Percentiles rank a stretch among this genome's conserved stretches.
Conservation (phyloP, 805 yeast genomes). For the Huiozyma sinensis region DNA sequence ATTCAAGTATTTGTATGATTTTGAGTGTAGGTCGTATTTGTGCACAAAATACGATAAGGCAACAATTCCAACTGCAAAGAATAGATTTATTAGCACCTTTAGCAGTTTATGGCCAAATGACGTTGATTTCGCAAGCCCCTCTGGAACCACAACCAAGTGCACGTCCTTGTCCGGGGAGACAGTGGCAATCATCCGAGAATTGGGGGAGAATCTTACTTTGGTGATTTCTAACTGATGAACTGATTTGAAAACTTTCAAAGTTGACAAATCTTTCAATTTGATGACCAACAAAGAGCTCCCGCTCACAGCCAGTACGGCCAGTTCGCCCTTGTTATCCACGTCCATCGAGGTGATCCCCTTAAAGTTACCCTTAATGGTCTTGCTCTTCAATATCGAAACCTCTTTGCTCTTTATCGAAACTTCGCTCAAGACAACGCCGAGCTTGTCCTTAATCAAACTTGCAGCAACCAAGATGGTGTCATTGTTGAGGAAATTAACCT, state of each 20-base stretch:
- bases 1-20: constrained; percentile 10
- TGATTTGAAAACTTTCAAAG: constrained; percentile 41
- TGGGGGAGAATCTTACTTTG: constrained; percentile 54
- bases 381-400: constrained; percentile 14
- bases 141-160: constrained; percentile 50
- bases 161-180: constrained; percentile 71
- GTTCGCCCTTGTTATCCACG: constrained; percentile 24
- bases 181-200: constrained; percentile 56
- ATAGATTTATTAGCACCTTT: constrained; percentile 18
- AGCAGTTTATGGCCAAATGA: constrained; percentile 16
- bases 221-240: constrained; percentile 77
- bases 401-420: constrained; percentile 19
- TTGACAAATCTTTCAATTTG: constrained; percentile 40
- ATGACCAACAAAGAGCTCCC: constrained; percentile 58
- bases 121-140: constrained; percentile 21
- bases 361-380: constrained; percentile 28
- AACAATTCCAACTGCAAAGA: constrained; percentile 19
- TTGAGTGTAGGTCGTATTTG: constrained; percentile 17
- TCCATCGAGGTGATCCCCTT: constrained; percentile 34
- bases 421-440: constrained; percentile 30
- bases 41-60: constrained; percentile 15
- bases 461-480: constrained; percentile 35
- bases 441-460: constrained; percentile 26
- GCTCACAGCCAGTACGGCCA: constrained; percentile 36
- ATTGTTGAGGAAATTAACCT: constrained; percentile 28